These are phyloP conservation scores for Salix arbutifolia DNA, from an alignment of 345 rosid species.

Conservation along the genomic window DNA sequence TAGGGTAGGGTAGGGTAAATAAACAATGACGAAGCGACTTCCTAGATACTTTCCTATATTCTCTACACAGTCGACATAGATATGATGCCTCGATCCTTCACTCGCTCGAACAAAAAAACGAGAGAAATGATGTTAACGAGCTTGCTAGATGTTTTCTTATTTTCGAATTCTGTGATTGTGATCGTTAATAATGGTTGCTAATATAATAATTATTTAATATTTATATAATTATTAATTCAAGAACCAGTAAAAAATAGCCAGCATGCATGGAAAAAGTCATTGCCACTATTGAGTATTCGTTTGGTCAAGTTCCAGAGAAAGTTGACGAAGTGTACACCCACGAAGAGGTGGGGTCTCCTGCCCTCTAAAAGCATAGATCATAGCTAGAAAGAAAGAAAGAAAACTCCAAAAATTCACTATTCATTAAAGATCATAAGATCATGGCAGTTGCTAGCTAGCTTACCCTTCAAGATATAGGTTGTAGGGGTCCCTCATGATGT, in stretches of 20 bases:
- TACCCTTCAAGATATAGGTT: neutral
- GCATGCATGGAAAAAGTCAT: neutral
- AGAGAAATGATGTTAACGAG: too few relatives aligned
- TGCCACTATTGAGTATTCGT: neutral
- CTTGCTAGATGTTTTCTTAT: too few relatives aligned
- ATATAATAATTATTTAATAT: too few relatives aligned
- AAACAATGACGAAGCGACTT: neutral
- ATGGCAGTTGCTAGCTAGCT: neutral
- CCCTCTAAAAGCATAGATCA: neutral
- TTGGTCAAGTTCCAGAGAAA: neutral
- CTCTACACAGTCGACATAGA: neutral
- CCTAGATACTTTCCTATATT: neutral
- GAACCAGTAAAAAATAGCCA: too few relatives aligned
- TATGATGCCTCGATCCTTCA: too few relatives aligned
- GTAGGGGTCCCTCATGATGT: constrained; percentile 29
- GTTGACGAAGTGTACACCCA: neutral
- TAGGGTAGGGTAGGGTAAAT: neutral
- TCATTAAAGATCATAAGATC: neutral
- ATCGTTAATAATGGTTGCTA: too few relatives aligned
- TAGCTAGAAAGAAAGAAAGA: neutral
- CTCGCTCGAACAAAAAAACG: too few relatives aligned
- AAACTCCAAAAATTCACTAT: neutral
- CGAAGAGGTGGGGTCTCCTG: neutral
- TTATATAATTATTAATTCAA: too few relatives aligned
- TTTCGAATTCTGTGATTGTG: too few relatives aligned